Base-by-base conservation (phyloP, 2,329 filamentous ascomycete species). In the Phyllosticta citribraziliensis region DNA sequence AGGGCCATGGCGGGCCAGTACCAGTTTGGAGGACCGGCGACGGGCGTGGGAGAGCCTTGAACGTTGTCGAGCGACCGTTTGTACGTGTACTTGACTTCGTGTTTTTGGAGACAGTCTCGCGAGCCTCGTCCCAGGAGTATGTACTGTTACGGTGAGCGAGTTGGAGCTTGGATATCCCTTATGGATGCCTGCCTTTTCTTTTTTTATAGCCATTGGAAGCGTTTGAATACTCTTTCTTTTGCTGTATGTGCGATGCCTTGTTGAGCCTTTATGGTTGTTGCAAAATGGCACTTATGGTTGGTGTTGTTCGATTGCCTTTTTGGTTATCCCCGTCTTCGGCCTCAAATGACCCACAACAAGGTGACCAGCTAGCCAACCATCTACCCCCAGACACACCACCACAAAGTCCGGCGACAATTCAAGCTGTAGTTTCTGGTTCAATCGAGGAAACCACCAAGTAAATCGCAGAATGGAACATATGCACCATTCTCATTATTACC, bases 1-100 rank as follows among this genome's bases (percentile, higher is more conserved):
- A 66, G 62, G 54, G 58, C 53, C 14, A 47, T 47, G 40, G 40
- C 40, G 2, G 40, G 40, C 6, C 40, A 47, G 6, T 47, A 47
- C 17, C 40, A 47, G 8, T 47, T n/a, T n/a, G 40, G 40, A 5
- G 40, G 40, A 3, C 40, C 40, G 14, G 40, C 40, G 12, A 47
- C 40, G 17, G 40, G 40, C 1, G 40, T 47, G 14, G 40, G 40
- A 47, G 40, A 47, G 17, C 40, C 40, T 8, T 47, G 17, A 47
- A 2, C 8, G 11, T n/a, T n/a, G 40, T n/a, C n/a, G 14, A 47
- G 40, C 17, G 40, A 17, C 6, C n/a, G 12, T 40, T 47, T 47
- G 40, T 47, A 47, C 40, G 40, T 30, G 5, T 22, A 22, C 22
- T 22, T 22, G 22, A 22, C 22, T 2, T 47, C 5, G 40, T n/a